Evolutionary conservation across 2,329 filamentous ascomycete species (phyloP).

Genomic region (Pleoardoris graminearum): DNA sequence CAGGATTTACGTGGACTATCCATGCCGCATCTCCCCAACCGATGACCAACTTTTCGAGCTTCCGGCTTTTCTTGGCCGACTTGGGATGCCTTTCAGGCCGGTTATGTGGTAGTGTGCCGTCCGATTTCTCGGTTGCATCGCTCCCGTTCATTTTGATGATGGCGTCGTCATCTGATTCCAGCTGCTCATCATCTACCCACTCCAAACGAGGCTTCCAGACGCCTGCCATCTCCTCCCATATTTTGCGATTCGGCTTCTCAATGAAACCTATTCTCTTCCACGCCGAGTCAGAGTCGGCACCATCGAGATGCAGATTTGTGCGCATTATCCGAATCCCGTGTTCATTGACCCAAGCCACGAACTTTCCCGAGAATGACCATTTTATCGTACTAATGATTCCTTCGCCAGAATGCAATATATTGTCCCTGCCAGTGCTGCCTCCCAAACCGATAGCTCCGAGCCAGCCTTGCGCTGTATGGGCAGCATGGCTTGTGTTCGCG

Average conservation of each 20-base stretch:
- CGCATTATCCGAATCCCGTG: constrained; percentile 98
- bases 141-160: constrained; percentile 42
- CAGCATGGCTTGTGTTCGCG: constrained; percentile 84
- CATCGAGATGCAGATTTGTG: constrained; percentile 79
- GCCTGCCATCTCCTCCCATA: constrained; percentile 95
- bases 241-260: constrained; percentile 80
- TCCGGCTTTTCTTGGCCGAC: constrained; percentile 36
- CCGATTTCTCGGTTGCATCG: constrained; percentile 36
- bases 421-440: constrained; percentile 78
- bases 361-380: constrained; percentile 92
- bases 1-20: constrained; percentile 88
- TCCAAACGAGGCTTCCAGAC: constrained; percentile 92
- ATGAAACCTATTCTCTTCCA: constrained; percentile 96
- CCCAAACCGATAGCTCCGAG: constrained; percentile 84
- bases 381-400: constrained; percentile 89
- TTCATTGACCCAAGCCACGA: constrained; percentile 94
- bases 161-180: constrained; percentile 72
- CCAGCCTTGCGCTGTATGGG: constrained; percentile 86
- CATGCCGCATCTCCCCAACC: constrained; percentile 97
- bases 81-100: constrained; percentile 51
- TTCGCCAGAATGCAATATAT: constrained; percentile 86
- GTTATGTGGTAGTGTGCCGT: constrained; percentile 45
- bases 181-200: constrained; percentile 83
- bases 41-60: constrained; percentile 76
- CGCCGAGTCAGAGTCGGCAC: constrained; percentile 74